phyloP scores from a whole-genome alignment of 371 early-diverging fungal species.

The Funneliformis caledonium region DNA sequence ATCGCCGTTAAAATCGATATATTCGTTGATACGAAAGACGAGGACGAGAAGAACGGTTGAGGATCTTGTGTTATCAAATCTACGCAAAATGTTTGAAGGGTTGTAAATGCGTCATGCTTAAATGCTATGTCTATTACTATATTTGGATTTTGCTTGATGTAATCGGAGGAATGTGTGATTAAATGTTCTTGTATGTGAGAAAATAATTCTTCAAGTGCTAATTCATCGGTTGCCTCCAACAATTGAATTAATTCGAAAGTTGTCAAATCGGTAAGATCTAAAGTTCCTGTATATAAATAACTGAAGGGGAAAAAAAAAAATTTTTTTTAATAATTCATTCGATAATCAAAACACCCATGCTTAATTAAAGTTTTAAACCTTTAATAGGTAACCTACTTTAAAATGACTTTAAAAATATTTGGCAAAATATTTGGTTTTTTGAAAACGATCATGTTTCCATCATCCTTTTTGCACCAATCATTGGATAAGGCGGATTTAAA shows the following conservation, averaged over 20 bases:
- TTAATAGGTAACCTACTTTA: constrained; percentile 14
- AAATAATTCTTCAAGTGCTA: constrained; percentile 29
- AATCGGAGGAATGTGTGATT: constrained; percentile 4
- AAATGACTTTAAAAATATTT: constrained; percentile 22
- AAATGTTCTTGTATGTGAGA: constrained; percentile 2
- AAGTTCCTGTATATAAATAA: constrained; percentile 19
- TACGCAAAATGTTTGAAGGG: constrained; percentile 16
- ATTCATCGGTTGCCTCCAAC: constrained; percentile 28
- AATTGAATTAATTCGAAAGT: background rate
- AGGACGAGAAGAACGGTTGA: constrained; percentile 4
- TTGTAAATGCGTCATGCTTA: background rate
- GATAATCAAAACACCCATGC: no score
- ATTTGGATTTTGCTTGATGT: background rate
- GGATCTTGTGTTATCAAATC: constrained; percentile 3
- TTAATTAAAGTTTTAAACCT: no score
- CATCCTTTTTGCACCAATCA: constrained; percentile 12
- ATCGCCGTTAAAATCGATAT: constrained; percentile 20
- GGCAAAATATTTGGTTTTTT: constrained; percentile 32
- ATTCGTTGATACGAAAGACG: background rate
- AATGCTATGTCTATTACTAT: constrained; percentile 14
- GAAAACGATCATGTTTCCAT: background rate
- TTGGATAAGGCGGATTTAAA: constrained; percentile 23
- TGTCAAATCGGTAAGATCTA: background rate
- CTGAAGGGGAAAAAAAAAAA: background rate
- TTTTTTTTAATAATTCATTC: no score